Evolutionary conservation across 1,139 yeast species (phyloP).

Genomic region (Blastobotrys malaysiensis): DNA sequence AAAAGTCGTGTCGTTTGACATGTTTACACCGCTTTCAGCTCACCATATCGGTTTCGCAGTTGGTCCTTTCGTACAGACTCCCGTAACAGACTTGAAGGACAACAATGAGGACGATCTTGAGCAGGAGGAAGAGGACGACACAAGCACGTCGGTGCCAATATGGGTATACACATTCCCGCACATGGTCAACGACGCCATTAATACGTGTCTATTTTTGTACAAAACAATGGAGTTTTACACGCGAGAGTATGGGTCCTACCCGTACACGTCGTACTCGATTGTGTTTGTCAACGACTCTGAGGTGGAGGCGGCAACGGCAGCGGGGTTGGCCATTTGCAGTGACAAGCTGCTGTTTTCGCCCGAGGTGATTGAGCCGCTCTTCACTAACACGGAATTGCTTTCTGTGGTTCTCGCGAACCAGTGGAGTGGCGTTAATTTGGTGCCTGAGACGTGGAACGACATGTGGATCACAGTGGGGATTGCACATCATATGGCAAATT

Average conservation of each 20-base stretch:
- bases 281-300: slow-evolving; percentile 65
- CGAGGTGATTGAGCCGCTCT: slow-evolving; percentile 72
- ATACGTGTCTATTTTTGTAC: slow-evolving; percentile 70
- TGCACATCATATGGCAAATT: slow-evolving; percentile 74
- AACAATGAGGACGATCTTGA: slow-evolving; percentile 36
- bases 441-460: slow-evolving; percentile 75
- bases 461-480: slow-evolving; percentile 92
- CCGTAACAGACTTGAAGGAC: slow-evolving; percentile 42
- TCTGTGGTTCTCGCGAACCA: slow-evolving; percentile 75
- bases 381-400: slow-evolving; percentile 60
- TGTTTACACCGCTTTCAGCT: slow-evolving; percentile 83
- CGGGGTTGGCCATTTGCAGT: slow-evolving; percentile 69
- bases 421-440: slow-evolving; percentile 91
- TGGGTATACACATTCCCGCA: slow-evolving; percentile 55
- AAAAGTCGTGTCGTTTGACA: slow-evolving; percentile 71
- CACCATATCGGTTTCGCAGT: slow-evolving; percentile 97
- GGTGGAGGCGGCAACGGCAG: slow-evolving; percentile 50
- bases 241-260: slow-evolving; percentile 88
- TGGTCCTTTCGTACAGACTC: slow-evolving; percentile 72
- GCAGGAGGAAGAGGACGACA: slow-evolving; percentile 35
- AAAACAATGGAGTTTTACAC: slow-evolving; percentile 79
- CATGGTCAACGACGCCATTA: slow-evolving; percentile 53
- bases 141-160: slow-evolving; percentile 40
- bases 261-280: slow-evolving; percentile 75
- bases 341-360: slow-evolving; percentile 70